Evolutionary conservation across 176 grass and related monocot genomes (phyloP).

Genomic region (Bonia amplexicaulis): DNA sequence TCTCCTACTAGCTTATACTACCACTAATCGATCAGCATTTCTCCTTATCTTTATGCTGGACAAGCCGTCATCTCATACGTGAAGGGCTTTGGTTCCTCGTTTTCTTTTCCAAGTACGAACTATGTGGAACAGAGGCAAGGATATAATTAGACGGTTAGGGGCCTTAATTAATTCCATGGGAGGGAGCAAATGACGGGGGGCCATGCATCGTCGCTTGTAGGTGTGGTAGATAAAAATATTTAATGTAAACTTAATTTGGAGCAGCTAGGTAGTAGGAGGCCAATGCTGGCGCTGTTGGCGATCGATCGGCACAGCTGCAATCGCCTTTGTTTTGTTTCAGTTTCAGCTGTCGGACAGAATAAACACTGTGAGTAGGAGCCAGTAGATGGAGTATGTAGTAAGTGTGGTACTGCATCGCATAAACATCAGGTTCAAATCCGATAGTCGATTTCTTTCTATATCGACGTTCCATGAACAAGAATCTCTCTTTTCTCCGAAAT

Average conservation of each 20-base stretch:
- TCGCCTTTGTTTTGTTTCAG: neutral
- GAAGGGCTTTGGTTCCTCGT: neutral
- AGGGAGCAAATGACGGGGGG: conserved; percentile 3
- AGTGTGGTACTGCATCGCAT: no score
- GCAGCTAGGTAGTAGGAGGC: conserved; percentile 27
- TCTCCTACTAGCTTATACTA: neutral
- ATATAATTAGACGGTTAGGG: neutral
- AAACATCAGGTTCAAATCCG: neutral
- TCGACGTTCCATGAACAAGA: no score
- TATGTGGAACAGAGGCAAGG: conserved; percentile 1
- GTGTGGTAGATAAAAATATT: conserved; percentile 36
- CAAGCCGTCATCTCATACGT: neutral
- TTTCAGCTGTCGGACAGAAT: neutral
- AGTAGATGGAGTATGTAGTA: neutral
- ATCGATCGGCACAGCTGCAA: neutral
- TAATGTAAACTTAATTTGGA: conserved; percentile 34
- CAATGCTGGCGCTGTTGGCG: conserved; percentile 20
- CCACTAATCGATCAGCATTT: neutral
- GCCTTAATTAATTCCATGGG: neutral
- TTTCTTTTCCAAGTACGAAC: neutral
- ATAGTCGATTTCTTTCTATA: no score
- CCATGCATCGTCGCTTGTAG: conserved; percentile 2
- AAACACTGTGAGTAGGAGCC: neutral
- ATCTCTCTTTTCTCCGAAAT: no score
- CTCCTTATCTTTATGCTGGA: neutral